Evolutionary conservation across 495 filamentous ascomycete species (phyloP), one percentile per base, ranked within the genome.

Genomic region (Lophium mytilinum): DNA sequence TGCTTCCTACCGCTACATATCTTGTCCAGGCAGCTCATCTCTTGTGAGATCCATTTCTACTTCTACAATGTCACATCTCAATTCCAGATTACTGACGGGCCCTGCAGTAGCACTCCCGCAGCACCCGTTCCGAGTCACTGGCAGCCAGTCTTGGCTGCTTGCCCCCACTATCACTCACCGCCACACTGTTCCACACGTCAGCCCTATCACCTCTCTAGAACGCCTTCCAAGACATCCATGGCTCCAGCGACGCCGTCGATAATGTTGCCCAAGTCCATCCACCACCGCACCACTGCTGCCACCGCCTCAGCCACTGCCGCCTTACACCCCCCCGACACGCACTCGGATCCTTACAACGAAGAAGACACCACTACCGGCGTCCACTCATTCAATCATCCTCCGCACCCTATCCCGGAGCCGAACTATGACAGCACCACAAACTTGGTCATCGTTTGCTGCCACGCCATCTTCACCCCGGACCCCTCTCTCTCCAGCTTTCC

Each of bases 401-500:
- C 24, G 4, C 17, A 9, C n/a, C 21, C 14, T 48, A 9, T 33
- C 45, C 17, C 45, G 9, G 17, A 41, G 10, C 50, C 39, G 4
- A 60, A 43, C 41, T 61, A 61, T 36, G 17, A 34, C n/a, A 46
- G 37, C 11, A 17, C 51, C 1, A 35, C 60, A 8, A 49, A 52
- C 41, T 40, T 67, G 12, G 52, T 71, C 21, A 60, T 73, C 17
- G 61, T 73, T 19, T 73, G 69, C 64, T 71, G 70, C 57, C 71
- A 73, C 52, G 64, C 67, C 35, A 68, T 66, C 12, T 72, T 65
- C 63, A 53, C 53, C 35, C 60, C 63, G 0, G 47, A 54, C 54
- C 40, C 49, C 4, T 41, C 37, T 24, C 52, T 50, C 48, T 36
- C 60, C 34, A 49, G 36, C 45, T 58, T 58, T 34, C 49, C 51